Evolutionary conservation across 345 rosid genomes (phyloP).

Genomic region (Turritis glabra): DNA sequence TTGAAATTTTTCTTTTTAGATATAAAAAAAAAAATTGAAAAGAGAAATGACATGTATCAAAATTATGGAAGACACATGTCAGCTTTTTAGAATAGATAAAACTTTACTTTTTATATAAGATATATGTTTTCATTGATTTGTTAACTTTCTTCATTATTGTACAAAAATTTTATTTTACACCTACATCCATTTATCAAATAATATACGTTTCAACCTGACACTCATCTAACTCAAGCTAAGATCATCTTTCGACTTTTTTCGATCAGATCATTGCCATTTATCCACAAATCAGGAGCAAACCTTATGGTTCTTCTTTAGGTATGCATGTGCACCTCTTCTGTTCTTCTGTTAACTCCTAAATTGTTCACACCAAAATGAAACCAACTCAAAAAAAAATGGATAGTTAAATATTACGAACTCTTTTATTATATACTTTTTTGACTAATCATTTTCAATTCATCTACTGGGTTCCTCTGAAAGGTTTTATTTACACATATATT

Average conservation of each 20-base stretch:
- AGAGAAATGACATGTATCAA: too few relatives aligned
- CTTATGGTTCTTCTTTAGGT: slow-evolving; percentile 44
- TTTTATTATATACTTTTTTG: background rate
- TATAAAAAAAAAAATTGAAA: too few relatives aligned
- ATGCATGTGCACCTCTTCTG: slow-evolving; percentile 67
- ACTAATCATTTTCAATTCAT: background rate
- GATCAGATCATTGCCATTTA: slow-evolving; percentile 12
- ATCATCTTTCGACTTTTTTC: slow-evolving; percentile 16
- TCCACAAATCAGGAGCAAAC: background rate
- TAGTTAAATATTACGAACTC: background rate
- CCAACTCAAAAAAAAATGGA: slow-evolving; percentile 10
- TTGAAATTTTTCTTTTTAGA: too few relatives aligned
- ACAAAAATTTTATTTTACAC: background rate
- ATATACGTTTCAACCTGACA: background rate
- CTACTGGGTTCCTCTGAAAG: background rate
- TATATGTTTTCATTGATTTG: background rate
- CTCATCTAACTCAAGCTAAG: slow-evolving; percentile 16
- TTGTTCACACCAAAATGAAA: slow-evolving; percentile 10
- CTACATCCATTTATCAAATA: slow-evolving; percentile 23
- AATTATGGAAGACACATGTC: too few relatives aligned
- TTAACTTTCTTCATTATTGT: slow-evolving; percentile 24
- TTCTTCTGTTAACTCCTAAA: slow-evolving; percentile 68
- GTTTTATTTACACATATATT: background rate
- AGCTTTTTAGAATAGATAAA: too few relatives aligned
- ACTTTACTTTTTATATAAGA: slow-evolving; percentile 10